Percentiles rank a stretch among this genome's conserved stretches.
These are phyloP conservation scores for Malassezia obtusa DNA, from an alignment of 1,284 basidiomycete genomes.

Conservation along the genomic window DNA sequence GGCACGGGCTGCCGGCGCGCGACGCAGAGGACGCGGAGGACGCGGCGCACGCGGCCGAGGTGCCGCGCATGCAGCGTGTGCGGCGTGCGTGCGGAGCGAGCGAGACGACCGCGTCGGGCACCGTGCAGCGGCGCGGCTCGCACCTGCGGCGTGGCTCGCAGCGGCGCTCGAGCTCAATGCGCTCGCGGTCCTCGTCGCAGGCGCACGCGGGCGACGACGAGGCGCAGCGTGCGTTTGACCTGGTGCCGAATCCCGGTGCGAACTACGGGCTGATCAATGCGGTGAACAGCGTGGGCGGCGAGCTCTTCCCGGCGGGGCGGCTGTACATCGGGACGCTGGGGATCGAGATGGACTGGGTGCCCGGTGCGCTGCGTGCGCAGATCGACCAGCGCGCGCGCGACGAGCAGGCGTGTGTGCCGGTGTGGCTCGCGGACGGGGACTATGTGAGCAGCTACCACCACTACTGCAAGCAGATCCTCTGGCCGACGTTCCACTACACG, in stretches of 20 bases:
- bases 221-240: slow-evolving; percentile 20
- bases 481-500: slow-evolving; percentile 78
- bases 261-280: slow-evolving; percentile 47
- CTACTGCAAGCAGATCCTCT: slow-evolving; percentile 80
- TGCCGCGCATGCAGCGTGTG: neutral
- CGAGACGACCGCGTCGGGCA: neutral
- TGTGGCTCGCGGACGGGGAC: slow-evolving; percentile 60
- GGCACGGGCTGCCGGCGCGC: no score
- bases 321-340: slow-evolving; percentile 42
- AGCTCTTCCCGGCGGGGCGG: slow-evolving; percentile 30
- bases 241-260: slow-evolving; percentile 38
- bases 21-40: no score
- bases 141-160: neutral
- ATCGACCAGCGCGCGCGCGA: slow-evolving; percentile 59
- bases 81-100: neutral
- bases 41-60: neutral
- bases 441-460: slow-evolving; percentile 71
- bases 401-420: slow-evolving; percentile 58
- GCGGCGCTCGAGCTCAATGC: neutral
- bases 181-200: neutral
- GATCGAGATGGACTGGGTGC: slow-evolving; percentile 33
- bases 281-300: slow-evolving; percentile 33
- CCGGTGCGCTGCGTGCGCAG: slow-evolving; percentile 49
- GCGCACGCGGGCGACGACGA: neutral
- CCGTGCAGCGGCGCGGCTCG: neutral